Conservation (phyloP, 1,284 basidiomycete species). For the Termitomyces sp. region DNA sequence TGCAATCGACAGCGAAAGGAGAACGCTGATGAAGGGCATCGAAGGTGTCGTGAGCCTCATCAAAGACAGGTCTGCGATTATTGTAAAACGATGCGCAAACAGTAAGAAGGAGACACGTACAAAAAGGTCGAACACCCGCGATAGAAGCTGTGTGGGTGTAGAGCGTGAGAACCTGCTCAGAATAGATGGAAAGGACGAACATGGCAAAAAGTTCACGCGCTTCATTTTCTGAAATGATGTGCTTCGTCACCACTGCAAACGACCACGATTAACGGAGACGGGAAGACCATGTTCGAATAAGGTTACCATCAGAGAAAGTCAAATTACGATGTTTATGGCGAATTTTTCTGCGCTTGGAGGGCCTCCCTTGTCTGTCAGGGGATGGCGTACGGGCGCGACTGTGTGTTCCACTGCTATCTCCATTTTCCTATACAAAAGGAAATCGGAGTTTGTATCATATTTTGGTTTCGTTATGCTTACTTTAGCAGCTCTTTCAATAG, state of each 20-base stretch:
- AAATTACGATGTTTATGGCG: constrained; percentile 51
- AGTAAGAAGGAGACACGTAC: constrained; percentile 23
- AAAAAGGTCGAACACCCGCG: constrained; percentile 85
- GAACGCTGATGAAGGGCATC: constrained; percentile 76
- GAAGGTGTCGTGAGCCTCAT: constrained; percentile 73
- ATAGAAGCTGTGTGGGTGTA: constrained; percentile 68
- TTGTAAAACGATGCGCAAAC: background rate
- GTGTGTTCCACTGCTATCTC: constrained; percentile 66
- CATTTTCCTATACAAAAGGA: constrained; percentile 53
- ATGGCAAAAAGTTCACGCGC: constrained; percentile 81
- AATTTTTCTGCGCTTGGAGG: constrained; percentile 67
- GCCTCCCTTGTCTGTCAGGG: constrained; percentile 58
- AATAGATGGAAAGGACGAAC: constrained; percentile 39
- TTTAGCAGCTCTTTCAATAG: constrained; percentile 70
- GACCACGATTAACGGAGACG: constrained; percentile 13
- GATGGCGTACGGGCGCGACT: constrained; percentile 70
- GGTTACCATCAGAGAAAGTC: constrained; percentile 64
- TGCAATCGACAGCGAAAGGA: constrained; percentile 79
- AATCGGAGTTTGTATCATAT: constrained; percentile 13
- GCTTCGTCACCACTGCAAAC: constrained; percentile 68
- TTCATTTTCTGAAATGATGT: constrained; percentile 73
- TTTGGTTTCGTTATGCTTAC: constrained; percentile 32
- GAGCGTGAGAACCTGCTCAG: constrained; percentile 12
- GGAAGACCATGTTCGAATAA: constrained; percentile 13
- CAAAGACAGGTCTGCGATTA: constrained; percentile 63